Evolutionary conservation across 177 flowering plant genomes (phyloP).

Genomic region (Tripterygium wilfordii): DNA sequence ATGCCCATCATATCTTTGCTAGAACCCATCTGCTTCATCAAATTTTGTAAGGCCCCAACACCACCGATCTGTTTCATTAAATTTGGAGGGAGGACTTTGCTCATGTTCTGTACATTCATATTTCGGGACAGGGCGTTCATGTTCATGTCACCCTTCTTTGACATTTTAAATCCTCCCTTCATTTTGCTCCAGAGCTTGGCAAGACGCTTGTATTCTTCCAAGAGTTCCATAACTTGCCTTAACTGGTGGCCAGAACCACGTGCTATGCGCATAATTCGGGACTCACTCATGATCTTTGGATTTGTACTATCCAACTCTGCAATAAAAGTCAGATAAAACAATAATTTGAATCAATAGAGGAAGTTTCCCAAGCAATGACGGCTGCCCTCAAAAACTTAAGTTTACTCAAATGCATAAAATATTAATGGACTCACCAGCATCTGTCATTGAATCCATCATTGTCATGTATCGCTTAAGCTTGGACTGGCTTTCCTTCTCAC

Average conservation of each 20-base stretch:
- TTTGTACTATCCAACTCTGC: conserved; percentile 95
- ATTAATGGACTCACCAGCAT: conserved; percentile 58
- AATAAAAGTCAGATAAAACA: conserved; percentile 2
- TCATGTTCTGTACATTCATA: conserved; percentile 95
- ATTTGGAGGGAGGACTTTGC: conserved; percentile 87
- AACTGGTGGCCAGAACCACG: conserved; percentile 79
- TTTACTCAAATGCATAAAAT: too few relatives aligned
- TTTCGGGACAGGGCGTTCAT: conserved; percentile 87
- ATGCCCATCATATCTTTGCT: conserved; percentile 87
- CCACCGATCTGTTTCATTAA: conserved; percentile 98
- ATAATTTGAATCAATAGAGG: background rate
- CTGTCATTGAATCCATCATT: conserved; percentile 99
- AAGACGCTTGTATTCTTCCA: conserved; percentile 93
- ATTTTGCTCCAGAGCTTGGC: conserved; percentile 96
- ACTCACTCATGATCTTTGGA: conserved; percentile 82
- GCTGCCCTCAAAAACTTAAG: too few relatives aligned
- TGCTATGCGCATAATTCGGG: conserved; percentile 84
- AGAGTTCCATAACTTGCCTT: conserved; percentile 80
- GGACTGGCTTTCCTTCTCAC: conserved; percentile 93
- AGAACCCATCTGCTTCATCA: conserved; percentile 96
- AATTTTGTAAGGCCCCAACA: conserved; percentile 82
- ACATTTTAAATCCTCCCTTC: conserved; percentile 97
- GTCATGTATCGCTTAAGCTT: conserved; percentile 98
- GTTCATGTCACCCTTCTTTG: conserved; percentile 96
- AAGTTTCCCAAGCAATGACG: too few relatives aligned